Base-by-base conservation (phyloP, 352 stramenopile genomes). In the Globisporangium cystogenes region DNA sequence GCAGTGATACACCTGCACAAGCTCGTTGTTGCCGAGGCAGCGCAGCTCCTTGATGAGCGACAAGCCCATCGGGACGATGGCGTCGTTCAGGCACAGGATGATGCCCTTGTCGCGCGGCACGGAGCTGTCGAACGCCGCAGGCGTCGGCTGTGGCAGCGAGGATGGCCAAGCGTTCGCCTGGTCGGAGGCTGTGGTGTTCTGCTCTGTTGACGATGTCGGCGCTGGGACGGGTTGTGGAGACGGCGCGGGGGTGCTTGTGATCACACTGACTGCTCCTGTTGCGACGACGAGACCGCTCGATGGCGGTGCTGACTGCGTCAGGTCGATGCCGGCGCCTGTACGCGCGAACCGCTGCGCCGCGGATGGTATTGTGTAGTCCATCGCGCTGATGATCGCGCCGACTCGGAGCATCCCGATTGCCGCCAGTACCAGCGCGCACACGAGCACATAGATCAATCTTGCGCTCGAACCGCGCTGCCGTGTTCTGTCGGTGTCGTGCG, bases 1-100 rank as follows among this genome's bases (percentile, higher is more conserved):
- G 57, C 74, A 86, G 21, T 78, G 70, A 40, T 83, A 69, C n/a
- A 83, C 59, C 40, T 85, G 69, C n/a, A 85, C 75, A 3, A 68
- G 51, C 43, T 82, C 67, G 0, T 51, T 62, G 51, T 80, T 82
- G 27, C 70, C 70, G 15, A 81, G 50, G 16, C 72, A 79, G 11
- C 72, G 72, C 40, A 83, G 53, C 42, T 86, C 72, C 11, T 64
- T 64, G 41, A 80, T 82, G 40, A 83, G 46, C 48, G 70, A 79
- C 33, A 79, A 57, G 14, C 70, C 72, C 23, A 86, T 57, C 7
- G 70, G 53, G 27, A 70, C 45, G 24, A 82, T 69, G 18, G 55
- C 55, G 46, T 83, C 57, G 55, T 82, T 68, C 11, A 78, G 45
- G 12, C 64, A 72, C 35, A 82, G 47, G 24, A 86, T 39, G 29